Conservation (phyloP, 768 basidiomycete genomes). For the Trametes maxima region DNA sequence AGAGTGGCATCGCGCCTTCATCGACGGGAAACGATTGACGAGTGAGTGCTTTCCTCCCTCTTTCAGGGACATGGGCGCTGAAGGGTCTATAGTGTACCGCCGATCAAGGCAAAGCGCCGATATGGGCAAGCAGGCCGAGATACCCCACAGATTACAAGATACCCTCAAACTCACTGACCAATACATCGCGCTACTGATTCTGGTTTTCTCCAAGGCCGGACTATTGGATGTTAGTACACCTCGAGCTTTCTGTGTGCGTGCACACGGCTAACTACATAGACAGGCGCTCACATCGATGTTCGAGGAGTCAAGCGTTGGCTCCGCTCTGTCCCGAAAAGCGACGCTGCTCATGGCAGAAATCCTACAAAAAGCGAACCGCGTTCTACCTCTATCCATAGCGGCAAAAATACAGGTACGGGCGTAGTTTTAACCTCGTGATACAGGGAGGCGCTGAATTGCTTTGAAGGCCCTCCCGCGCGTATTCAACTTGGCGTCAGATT, state of each 20-base stretch:
- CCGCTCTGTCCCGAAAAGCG: conserved; percentile 83
- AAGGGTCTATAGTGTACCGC: conserved; percentile 59
- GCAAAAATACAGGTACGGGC: conserved; percentile 76
- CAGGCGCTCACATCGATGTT: conserved; percentile 87
- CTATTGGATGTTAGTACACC: conserved; percentile 71
- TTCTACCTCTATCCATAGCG: conserved; percentile 80
- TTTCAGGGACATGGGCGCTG: background rate
- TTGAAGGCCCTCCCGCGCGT: conserved; percentile 78
- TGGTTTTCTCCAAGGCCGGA: conserved; percentile 85
- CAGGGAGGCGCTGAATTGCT: background rate
- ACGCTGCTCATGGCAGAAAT: conserved; percentile 91
- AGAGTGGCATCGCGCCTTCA: conserved; percentile 91
- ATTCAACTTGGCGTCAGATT: conserved; percentile 83
- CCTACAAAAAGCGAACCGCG: conserved; percentile 83
- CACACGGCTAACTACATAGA: background rate
- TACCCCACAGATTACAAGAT: conserved; percentile 47
- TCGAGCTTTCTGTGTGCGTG: background rate
- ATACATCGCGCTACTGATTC: conserved; percentile 82
- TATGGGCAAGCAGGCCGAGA: conserved; percentile 19
- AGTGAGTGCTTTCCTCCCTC: conserved; percentile 49
- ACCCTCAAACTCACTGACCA: conserved; percentile 88
- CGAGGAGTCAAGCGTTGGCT: conserved; percentile 74
- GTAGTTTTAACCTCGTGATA: background rate
- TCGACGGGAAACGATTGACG: conserved; percentile 84
- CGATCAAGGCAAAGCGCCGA: conserved; percentile 38